These are phyloP conservation scores for Tylopilus cervinicoccineus DNA, from an alignment of 768 basidiomycete species.

Conservation along the genomic window DNA sequence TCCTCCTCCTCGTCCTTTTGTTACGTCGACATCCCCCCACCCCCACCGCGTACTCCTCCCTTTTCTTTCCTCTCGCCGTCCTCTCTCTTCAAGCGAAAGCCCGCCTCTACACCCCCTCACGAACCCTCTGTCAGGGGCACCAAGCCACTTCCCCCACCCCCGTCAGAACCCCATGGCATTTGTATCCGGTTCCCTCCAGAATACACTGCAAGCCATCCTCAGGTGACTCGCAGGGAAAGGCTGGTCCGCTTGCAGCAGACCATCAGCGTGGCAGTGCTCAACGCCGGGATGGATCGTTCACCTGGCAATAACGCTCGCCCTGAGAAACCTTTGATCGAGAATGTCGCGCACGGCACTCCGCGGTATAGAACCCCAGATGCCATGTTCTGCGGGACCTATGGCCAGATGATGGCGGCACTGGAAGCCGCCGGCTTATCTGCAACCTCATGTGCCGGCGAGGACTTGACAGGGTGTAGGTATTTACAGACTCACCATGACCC, in stretches of 20 bases:
- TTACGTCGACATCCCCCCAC: constrained; percentile 22
- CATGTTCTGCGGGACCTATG: constrained; percentile 42
- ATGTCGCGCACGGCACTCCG: neutral
- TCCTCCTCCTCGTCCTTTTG: constrained; percentile 27
- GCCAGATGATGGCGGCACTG: constrained; percentile 39
- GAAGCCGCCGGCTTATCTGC: constrained; percentile 34
- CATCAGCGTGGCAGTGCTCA: constrained; percentile 35
- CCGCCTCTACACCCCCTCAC: neutral
- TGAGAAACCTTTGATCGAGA: neutral
- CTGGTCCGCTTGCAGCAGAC: constrained; percentile 31
- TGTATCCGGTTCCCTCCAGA: constrained; percentile 21
- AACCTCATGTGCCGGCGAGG: constrained; percentile 27
- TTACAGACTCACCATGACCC: neutral
- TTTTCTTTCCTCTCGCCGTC: constrained; percentile 18
- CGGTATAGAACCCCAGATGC: constrained; percentile 23
- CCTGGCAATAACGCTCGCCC: constrained; percentile 12
- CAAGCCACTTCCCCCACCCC: constrained; percentile 18
- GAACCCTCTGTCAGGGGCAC: neutral
- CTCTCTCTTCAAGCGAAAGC: constrained; percentile 27
- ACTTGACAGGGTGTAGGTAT: constrained; percentile 31
- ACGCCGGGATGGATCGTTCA: constrained; percentile 39
- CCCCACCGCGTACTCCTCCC: constrained; percentile 7
- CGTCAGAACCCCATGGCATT: constrained; percentile 16
- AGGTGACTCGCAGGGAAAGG: constrained; percentile 19
- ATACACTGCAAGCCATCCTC: neutral